phyloP scores from a whole-genome alignment of 257 asterid species.

The Solanum pennellii region DNA sequence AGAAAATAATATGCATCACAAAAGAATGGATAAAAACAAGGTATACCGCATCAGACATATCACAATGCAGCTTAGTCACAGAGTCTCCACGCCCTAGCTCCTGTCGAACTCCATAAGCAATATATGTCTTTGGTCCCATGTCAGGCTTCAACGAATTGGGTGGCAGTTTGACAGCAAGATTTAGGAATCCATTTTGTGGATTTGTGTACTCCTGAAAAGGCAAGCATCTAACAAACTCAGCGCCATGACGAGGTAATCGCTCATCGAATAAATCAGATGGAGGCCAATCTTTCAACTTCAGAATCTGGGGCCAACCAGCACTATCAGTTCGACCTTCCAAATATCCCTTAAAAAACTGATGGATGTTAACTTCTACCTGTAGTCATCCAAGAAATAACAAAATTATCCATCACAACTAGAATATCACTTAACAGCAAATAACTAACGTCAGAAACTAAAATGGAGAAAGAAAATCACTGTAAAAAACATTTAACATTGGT shows the following conservation, averaged over 20 bases:
- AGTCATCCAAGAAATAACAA: slow-evolving; percentile 4
- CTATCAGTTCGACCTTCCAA: slow-evolving; percentile 19
- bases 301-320: slow-evolving; percentile 53
- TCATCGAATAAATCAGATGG: slow-evolving; percentile 68
- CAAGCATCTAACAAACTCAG: slow-evolving; percentile 66
- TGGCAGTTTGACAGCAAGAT: slow-evolving; percentile 66
- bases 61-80: slow-evolving; percentile 84
- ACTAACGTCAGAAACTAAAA: neutral
- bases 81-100: slow-evolving; percentile 94
- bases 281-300: slow-evolving; percentile 94
- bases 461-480: neutral
- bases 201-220: slow-evolving; percentile 83
- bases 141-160: slow-evolving; percentile 48
- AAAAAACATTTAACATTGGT: neutral
- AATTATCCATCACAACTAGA: neutral
- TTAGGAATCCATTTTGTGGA: slow-evolving; percentile 51
- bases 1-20: neutral
- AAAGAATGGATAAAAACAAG: slow-evolving; percentile 1
- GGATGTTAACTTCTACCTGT: slow-evolving; percentile 67
- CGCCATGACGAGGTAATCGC: slow-evolving; percentile 73
- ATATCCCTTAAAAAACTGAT: slow-evolving; percentile 59
- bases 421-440: neutral
- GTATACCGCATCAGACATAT: slow-evolving; percentile 88
- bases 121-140: slow-evolving; percentile 92
- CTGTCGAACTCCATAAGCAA: slow-evolving; percentile 72